phyloP scores from a whole-genome alignment of 306 rosid genomes.

The Pueraria montana region DNA sequence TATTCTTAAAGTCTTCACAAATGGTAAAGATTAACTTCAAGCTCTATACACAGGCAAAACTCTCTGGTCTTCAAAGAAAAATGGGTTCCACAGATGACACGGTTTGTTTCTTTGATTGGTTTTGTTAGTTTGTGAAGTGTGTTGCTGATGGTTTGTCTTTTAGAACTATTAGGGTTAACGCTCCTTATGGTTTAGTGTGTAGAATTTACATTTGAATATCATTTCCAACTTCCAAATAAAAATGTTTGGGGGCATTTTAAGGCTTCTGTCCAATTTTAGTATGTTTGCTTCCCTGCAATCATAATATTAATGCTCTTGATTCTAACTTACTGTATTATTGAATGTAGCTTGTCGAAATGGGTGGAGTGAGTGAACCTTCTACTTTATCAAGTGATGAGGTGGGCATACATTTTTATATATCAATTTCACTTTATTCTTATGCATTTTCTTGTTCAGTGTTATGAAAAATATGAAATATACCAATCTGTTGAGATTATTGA shows the following conservation, averaged over 20 bases:
- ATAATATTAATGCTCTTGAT: neutral
- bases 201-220: neutral
- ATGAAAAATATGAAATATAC: neutral
- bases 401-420: slow-evolving; percentile 20
- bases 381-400: slow-evolving; percentile 67
- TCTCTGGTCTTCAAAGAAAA: slow-evolving; percentile 71
- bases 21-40: slow-evolving; percentile 6
- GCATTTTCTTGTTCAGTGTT: slow-evolving; percentile 31
- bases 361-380: slow-evolving; percentile 49
- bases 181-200: neutral
- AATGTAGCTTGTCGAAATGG: slow-evolving; percentile 61
- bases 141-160: neutral
- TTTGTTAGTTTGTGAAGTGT: slow-evolving; percentile 24
- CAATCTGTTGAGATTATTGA: neutral
- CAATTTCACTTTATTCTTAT: slow-evolving; percentile 22
- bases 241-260: neutral
- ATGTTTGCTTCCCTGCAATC: neutral
- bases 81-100: slow-evolving; percentile 56
- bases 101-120: slow-evolving; percentile 56
- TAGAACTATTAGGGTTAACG: neutral
- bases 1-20: neutral
- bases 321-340: slow-evolving; percentile 41
- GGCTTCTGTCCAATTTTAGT: neutral
- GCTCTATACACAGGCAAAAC: slow-evolving; percentile 66
- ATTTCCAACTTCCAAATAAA: neutral